A percentile compares a stretch with the other conserved stretches of the same genome.
Conservation (phyloP, 23 red algal genomes). For the Cyanidioschyzon merolae region DNA sequence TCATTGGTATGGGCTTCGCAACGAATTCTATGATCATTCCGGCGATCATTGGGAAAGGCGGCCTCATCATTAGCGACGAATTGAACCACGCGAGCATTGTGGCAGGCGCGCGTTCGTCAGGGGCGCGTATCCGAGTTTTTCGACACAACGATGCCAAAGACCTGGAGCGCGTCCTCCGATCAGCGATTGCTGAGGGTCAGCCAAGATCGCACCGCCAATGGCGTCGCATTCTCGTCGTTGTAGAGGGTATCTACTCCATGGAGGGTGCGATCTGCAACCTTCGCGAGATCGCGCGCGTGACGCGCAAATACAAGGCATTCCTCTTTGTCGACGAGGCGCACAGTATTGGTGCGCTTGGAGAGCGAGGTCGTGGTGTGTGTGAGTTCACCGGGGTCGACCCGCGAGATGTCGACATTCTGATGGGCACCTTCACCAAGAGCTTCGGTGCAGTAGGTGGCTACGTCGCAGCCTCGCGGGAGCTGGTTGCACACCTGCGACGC, state of each 20-base stretch:
- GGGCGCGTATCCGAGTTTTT: conserved; percentile 76
- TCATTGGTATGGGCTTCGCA: conserved; percentile 96
- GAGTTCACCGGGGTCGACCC: conserved; percentile 70
- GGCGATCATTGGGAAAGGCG: conserved; percentile 62
- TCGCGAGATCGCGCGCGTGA: conserved; percentile 62
- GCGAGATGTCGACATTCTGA: conserved; percentile 86
- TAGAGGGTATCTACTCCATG: conserved; percentile 99
- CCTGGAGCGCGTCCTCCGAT: conserved; percentile 50
- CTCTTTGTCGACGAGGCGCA: conserved; percentile 98
- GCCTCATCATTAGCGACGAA: conserved; percentile 77
- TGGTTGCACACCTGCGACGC: conserved; percentile 58
- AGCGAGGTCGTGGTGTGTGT: conserved; percentile 66
- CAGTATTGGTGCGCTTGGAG: conserved; percentile 87
- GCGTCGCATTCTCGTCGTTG: conserved; percentile 78
- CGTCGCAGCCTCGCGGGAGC: conserved; percentile 43
- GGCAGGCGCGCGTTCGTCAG: conserved; percentile 67
- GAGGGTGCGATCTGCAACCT: conserved; percentile 77
- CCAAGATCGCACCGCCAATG: conserved; percentile 55
- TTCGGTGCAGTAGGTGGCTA: conserved; percentile 98
- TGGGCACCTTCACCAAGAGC: conserved; percentile 98
- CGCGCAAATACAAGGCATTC: conserved; percentile 86
- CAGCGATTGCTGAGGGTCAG: conserved; percentile 66
- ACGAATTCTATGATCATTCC: conserved; percentile 88
- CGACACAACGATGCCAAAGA: conserved; percentile 59
- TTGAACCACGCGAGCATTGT: conserved; percentile 94